phyloP scores from a whole-genome alignment of 2,329 filamentous ascomycete species.

The Xylariales sp. region DNA sequence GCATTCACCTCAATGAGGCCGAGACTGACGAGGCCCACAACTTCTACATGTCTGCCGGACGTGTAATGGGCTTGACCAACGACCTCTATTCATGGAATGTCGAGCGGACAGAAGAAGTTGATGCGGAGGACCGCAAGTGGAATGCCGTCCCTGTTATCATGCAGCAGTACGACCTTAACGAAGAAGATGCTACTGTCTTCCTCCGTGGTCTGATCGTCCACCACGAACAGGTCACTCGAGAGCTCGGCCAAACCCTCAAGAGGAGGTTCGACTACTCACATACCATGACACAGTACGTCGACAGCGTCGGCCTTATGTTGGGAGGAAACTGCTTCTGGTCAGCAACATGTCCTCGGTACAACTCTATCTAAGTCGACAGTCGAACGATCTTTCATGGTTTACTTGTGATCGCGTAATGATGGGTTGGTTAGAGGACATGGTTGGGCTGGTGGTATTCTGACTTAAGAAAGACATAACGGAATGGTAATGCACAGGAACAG shows the following conservation, averaged over 20 bases:
- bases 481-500: slow-evolving; percentile 13
- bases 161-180: slow-evolving; percentile 38
- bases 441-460: slow-evolving; percentile 1
- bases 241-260: slow-evolving; percentile 34
- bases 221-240: slow-evolving; percentile 38
- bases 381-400: slow-evolving; percentile 9
- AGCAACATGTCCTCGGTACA: slow-evolving; percentile 40
- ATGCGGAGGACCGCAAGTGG: slow-evolving; percentile 39
- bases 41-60: slow-evolving; percentile 40
- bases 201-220: slow-evolving; percentile 37
- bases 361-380: slow-evolving; percentile 23
- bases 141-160: slow-evolving; percentile 42
- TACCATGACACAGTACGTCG: slow-evolving; percentile 39
- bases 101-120: slow-evolving; percentile 37
- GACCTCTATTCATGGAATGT: slow-evolving; percentile 43
- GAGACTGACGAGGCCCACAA: slow-evolving; percentile 38
- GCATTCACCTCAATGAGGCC: slow-evolving; percentile 38
- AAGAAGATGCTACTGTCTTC: slow-evolving; percentile 37
- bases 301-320: slow-evolving; percentile 39
- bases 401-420: slow-evolving; percentile 8
- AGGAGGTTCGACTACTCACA: slow-evolving; percentile 34
- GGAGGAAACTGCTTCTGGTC: slow-evolving; percentile 42
- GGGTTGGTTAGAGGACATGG: background rate
- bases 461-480: background rate
- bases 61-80: slow-evolving; percentile 41